Conservation (phyloP, 805 yeast genomes). For the Ogataea glucozyma region DNA sequence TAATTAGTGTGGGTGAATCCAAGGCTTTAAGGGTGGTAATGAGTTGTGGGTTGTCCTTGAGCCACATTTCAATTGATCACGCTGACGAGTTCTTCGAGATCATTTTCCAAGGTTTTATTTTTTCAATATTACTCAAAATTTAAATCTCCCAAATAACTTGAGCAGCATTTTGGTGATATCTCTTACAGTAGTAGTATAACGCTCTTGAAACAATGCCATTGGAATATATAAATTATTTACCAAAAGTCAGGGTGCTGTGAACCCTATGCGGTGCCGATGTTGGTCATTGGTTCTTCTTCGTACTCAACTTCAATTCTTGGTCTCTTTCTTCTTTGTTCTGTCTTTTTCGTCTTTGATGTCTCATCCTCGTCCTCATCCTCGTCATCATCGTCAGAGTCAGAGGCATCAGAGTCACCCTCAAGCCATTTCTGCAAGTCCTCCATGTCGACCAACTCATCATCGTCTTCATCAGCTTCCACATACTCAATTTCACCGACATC, state of each 20-base stretch:
- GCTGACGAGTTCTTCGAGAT: background rate
- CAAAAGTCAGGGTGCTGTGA: background rate
- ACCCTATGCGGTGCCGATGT: constrained; percentile 25
- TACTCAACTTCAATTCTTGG: constrained; percentile 74
- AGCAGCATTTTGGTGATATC: background rate
- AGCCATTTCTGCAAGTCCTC: constrained; percentile 93
- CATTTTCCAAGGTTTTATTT: background rate
- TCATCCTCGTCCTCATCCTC: constrained; percentile 31
- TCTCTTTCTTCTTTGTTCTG: constrained; percentile 53
- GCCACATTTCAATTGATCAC: too few relatives aligned
- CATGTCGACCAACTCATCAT: constrained; percentile 85
- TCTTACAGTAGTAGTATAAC: too few relatives aligned
- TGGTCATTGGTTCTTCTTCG: constrained; percentile 48
- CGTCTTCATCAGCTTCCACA: constrained; percentile 88
- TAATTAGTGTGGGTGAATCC: too few relatives aligned
- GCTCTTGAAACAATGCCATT: constrained; percentile 9
- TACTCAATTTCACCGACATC: constrained; percentile 76
- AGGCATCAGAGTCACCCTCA: constrained; percentile 37
- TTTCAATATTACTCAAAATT: background rate
- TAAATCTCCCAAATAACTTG: background rate
- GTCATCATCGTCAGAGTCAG: constrained; percentile 34
- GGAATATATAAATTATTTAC: constrained; percentile 7
- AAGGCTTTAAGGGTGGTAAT: too few relatives aligned
- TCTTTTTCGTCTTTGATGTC: constrained; percentile 40
- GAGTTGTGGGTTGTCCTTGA: too few relatives aligned